Evolutionary conservation across 352 stramenopile genomes (phyloP), one percentile per base, ranked within the genome.

Genomic region (Globisporangium emineosum): DNA sequence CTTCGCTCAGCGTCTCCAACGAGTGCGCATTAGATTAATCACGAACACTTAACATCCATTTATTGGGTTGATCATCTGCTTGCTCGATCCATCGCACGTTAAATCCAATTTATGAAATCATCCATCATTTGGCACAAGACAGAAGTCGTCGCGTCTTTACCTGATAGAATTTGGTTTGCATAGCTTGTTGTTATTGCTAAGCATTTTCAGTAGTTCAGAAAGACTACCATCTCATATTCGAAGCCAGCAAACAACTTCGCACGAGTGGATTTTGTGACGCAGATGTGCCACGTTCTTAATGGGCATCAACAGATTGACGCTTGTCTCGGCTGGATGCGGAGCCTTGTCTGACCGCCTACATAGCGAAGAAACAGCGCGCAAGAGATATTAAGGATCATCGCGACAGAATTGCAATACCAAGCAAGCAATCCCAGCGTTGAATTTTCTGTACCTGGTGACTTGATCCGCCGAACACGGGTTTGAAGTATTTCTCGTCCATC

Each of bases 401-500:
- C 37, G n/a, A 23, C 35, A 43, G 40, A 47, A 47, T 47, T 47
- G 15, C 37, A 45, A 8, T 17, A n/a, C 19, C 37, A n/a, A n/a
- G n/a, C 15, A 21, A n/a, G 15, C 37, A 45, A 45, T 17, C 37
- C 37, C 17, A 45, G 37, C 37, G 19, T 6, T 21, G 15, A n/a
- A 45, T 21, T 45, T 21, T 13, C 0, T 17, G 15, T 71, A 64
- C 40, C 69, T 78, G 70, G 25, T 68, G 68, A 29, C 62, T 63
- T 3, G 76, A 81, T 17, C 80, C 82, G 1, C 82, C 80, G 65
- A 91, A 89, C 9, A 88, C 43, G 4, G 82, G 82, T 63, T 91
- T 88, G 52, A 91, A 69, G 54, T 89, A 91, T 42, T 69, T 75
- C 35, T 89, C 78, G 32, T 91, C 82, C 42, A 91, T 57, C 81